Percentiles rank a stretch among this genome's conserved stretches.
Conservation (phyloP, 2,329 filamentous ascomycete genomes). For the Dendrostoma leiphaemia region DNA sequence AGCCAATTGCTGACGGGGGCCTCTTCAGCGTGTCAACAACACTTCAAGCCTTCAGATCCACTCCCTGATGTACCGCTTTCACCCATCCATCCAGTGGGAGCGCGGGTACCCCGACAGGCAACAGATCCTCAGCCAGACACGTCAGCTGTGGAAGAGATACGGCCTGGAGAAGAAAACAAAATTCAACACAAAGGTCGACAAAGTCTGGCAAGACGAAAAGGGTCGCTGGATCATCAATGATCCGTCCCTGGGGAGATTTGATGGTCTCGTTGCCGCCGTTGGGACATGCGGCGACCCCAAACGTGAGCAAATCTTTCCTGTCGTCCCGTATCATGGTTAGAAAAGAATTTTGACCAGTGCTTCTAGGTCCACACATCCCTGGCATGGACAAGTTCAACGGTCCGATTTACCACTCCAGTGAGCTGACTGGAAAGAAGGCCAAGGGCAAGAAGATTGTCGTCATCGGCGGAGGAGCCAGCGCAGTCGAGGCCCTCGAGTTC, state of each 20-base stretch:
- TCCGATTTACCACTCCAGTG: conserved; percentile 70
- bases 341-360: conserved; percentile 38
- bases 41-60: conserved; percentile 83
- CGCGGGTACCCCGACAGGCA: conserved; percentile 74
- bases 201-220: conserved; percentile 64
- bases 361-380: conserved; percentile 59
- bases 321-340: neutral
- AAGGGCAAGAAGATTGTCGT: conserved; percentile 74
- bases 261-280: conserved; percentile 74
- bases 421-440: conserved; percentile 68
- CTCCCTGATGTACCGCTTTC: conserved; percentile 84
- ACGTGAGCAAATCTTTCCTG: conserved; percentile 6
- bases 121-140: conserved; percentile 72
- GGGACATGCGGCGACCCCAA: conserved; percentile 74
- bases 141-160: conserved; percentile 72
- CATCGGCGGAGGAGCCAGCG: conserved; percentile 77
- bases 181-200: conserved; percentile 69
- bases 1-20: neutral
- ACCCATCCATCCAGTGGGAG: conserved; percentile 73
- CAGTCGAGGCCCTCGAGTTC: conserved; percentile 81
- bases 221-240: conserved; percentile 80
- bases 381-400: conserved; percentile 73
- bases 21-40: conserved; percentile 67
- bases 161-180: conserved; percentile 67
- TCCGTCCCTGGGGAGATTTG: conserved; percentile 67